phyloP scores from a whole-genome alignment of 2,329 filamentous ascomycete genomes.

The Periconia macrospinosa region DNA sequence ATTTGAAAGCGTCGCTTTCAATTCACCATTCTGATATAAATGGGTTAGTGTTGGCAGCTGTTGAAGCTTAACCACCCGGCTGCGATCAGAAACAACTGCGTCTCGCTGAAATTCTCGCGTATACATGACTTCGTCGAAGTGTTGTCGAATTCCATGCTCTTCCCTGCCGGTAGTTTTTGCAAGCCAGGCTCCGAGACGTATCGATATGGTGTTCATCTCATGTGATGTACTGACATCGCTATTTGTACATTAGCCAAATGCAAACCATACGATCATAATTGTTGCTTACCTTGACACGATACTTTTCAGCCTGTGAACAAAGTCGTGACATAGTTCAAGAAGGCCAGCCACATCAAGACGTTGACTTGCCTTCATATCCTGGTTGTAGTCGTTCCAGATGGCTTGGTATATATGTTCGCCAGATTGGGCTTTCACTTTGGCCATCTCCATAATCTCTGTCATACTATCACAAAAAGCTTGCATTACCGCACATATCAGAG shows the following conservation, averaged over 20 bases:
- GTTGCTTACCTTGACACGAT: constrained; percentile 15
- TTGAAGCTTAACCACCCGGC: constrained; percentile 21
- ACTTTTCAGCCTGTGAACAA: constrained; percentile 22
- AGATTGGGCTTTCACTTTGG: constrained; percentile 14
- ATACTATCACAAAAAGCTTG: constrained; percentile 23
- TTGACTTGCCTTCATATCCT: constrained; percentile 19
- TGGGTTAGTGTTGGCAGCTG: constrained; percentile 29
- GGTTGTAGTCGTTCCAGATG: constrained; percentile 31
- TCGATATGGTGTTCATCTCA: constrained; percentile 24
- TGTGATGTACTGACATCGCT: constrained; percentile 14
- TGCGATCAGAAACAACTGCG: constrained; percentile 5
- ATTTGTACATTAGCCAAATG: not conserved
- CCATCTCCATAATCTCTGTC: constrained; percentile 22
- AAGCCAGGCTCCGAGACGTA: constrained; percentile 21
- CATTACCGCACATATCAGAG: constrained; percentile 28
- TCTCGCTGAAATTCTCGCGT: constrained; percentile 25
- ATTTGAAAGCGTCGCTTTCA: constrained; percentile 26
- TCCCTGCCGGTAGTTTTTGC: constrained; percentile 18
- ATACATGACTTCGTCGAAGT: constrained; percentile 29
- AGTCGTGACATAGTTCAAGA: constrained; percentile 24
- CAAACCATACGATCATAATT: not conserved
- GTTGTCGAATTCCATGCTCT: constrained; percentile 15
- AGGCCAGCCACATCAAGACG: constrained; percentile 18
- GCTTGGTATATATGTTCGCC: constrained; percentile 7
- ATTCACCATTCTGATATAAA: constrained; percentile 28